A percentile compares a stretch with the other conserved stretches of the same genome.
Evolutionary conservation across 2,329 filamentous ascomycete genomes (phyloP).

Genomic region (Raffaelea ambrosiae): DNA sequence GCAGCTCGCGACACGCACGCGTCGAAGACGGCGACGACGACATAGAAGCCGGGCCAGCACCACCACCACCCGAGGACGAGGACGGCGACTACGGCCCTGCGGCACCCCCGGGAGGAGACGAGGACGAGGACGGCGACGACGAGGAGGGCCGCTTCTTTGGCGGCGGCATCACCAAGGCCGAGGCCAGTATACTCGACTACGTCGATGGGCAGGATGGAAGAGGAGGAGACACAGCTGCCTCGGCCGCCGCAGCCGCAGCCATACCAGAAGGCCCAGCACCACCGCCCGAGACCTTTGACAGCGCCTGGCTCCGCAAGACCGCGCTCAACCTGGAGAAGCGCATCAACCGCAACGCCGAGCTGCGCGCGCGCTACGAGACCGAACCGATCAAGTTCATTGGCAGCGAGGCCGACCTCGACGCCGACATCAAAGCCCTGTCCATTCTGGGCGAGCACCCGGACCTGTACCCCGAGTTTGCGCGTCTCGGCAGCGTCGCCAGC

Average conservation of each 20-base stretch:
- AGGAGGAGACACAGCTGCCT: constrained; percentile 41
- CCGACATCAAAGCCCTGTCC: constrained; percentile 77
- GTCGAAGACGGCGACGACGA: constrained; percentile 38
- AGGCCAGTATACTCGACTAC: constrained; percentile 79
- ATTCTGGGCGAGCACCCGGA: constrained; percentile 81
- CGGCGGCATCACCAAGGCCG: constrained; percentile 73
- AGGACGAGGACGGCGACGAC: constrained; percentile 50
- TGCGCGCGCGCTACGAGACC: constrained; percentile 75
- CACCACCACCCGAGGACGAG: constrained; percentile 35
- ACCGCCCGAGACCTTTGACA: constrained; percentile 71
- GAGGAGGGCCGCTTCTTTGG: constrained; percentile 96
- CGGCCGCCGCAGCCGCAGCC: constrained; percentile 24
- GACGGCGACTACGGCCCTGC: constrained; percentile 38
- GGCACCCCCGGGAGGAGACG: constrained; percentile 33
- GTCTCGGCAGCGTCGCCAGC: constrained; percentile 62
- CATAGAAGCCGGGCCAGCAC: constrained; percentile 39
- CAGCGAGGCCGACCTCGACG: constrained; percentile 81
- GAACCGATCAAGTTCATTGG: constrained; percentile 78
- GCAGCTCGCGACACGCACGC: constrained; percentile 33
- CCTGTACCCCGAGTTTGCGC: constrained; percentile 72
- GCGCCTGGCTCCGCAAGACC: constrained; percentile 72
- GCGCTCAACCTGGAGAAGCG: constrained; percentile 81
- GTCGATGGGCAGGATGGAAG: constrained; percentile 53
- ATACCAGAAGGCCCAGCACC: constrained; percentile 40
- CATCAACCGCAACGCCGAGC: constrained; percentile 82